Evolutionary conservation across 2,329 filamentous ascomycete species (phyloP).

Genomic region (Paecilomyces variotii): DNA sequence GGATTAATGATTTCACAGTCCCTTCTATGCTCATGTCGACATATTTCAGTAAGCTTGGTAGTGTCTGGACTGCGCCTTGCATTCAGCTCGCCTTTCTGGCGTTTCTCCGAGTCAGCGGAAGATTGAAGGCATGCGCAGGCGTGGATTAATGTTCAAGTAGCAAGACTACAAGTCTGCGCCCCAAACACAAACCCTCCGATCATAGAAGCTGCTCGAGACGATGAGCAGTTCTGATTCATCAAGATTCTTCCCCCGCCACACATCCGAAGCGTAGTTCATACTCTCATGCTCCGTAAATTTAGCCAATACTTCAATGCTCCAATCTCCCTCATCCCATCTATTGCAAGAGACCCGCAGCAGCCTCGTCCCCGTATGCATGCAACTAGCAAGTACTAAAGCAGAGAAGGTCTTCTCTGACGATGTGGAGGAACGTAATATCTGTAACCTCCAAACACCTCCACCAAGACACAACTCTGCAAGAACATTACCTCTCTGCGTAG

Average conservation of each 20-base stretch:
- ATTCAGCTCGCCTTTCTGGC: background rate
- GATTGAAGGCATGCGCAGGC: constrained; percentile 4
- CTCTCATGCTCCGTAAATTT: constrained; percentile 80
- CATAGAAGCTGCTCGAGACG: constrained; percentile 48
- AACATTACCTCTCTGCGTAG: constrained; percentile 36
- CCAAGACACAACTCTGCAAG: constrained; percentile 59
- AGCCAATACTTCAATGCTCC: constrained; percentile 57
- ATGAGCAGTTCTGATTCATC: constrained; percentile 17
- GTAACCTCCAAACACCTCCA: constrained; percentile 83
- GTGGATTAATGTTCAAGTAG: background rate
- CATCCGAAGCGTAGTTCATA: constrained; percentile 88
- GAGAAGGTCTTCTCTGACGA: constrained; percentile 10
- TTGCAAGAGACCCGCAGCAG: constrained; percentile 45
- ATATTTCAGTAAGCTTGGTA: background rate
- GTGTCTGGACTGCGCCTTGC: background rate
- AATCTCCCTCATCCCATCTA: constrained; percentile 33
- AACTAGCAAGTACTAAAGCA: constrained; percentile 66
- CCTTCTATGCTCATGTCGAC: background rate
- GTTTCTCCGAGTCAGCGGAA: background rate
- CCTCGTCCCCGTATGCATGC: constrained; percentile 82
- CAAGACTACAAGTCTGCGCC: constrained; percentile 14
- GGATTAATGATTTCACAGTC: background rate
- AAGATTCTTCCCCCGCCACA: constrained; percentile 21
- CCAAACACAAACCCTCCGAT: constrained; percentile 45
- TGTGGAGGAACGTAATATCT: constrained; percentile 35